phyloP scores from a whole-genome alignment of 345 rosid genomes.

The Citrus unshiu region DNA sequence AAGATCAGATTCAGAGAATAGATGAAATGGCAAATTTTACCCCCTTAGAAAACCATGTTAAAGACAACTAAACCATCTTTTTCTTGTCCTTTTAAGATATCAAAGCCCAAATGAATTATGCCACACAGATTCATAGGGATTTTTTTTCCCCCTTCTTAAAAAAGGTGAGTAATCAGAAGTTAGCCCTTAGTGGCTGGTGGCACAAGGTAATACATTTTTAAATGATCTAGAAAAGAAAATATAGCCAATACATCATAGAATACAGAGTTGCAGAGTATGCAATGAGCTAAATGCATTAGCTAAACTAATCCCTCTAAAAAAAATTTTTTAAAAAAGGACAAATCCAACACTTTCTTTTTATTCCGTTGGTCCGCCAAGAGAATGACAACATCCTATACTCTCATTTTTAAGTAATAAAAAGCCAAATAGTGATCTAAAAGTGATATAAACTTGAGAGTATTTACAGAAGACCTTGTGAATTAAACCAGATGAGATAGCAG shows the following conservation, averaged over 20 bases:
- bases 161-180: neutral
- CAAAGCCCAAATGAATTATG: neutral
- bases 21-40: neutral
- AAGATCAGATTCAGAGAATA: neutral
- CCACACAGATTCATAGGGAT: neutral
- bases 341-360: neutral
- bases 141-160: neutral
- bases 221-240: neutral
- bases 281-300: neutral
- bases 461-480: conserved; percentile 70
- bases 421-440: neutral
- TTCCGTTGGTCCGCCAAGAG: neutral
- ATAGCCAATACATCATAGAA: neutral
- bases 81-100: neutral
- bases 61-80: neutral
- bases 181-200: neutral
- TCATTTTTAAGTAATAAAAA: conserved; percentile 1
- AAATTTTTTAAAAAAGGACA: neutral
- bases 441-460: neutral
- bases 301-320: neutral
- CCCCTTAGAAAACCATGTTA: neutral
- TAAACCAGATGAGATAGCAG: conserved; percentile 85
- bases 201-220: neutral
- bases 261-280: neutral
- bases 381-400: neutral